Evolutionary conservation across 139 green algal genomes (phyloP).

Genomic region (Chlamydomonas sp.): DNA sequence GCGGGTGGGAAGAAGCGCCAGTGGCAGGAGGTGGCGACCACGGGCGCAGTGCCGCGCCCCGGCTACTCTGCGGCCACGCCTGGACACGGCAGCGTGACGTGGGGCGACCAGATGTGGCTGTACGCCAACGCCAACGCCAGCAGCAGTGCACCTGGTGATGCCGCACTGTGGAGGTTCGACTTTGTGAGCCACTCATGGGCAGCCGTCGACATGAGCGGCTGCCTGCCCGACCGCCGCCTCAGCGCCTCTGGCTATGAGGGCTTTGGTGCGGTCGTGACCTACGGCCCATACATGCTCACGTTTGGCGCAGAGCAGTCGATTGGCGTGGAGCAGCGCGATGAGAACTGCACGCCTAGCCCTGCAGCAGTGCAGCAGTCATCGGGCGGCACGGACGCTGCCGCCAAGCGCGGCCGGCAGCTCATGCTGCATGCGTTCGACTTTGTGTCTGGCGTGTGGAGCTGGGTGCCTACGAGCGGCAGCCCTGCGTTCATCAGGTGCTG

Average conservation of each 20-base stretch:
- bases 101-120: too few relatives aligned
- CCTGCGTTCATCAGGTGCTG: not conserved
- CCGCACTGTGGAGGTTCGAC: too few relatives aligned
- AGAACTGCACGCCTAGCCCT: not conserved
- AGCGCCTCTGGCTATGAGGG: not conserved
- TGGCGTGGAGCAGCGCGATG: not conserved
- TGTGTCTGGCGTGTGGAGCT: not conserved
- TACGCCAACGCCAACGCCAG: too few relatives aligned
- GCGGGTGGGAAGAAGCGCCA: too few relatives aligned
- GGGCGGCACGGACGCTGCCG: too few relatives aligned
- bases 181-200: not conserved
- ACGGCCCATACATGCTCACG: slow-evolving; percentile 8
- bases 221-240: slow-evolving; percentile 6
- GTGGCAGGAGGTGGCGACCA: too few relatives aligned
- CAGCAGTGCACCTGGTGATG: too few relatives aligned
- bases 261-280: slow-evolving; percentile 1
- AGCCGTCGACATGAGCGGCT: not conserved
- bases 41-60: too few relatives aligned
- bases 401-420: too few relatives aligned
- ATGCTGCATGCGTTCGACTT: slow-evolving; percentile 17
- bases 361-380: not conserved
- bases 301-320: slow-evolving; percentile 11
- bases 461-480: slow-evolving; percentile 6
- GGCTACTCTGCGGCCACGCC: too few relatives aligned
- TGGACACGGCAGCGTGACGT: too few relatives aligned